Evolutionary conservation across 148 eudicot species (phyloP), one percentile per base, ranked within the genome.

Genomic region (Vaccinium corymbosum): DNA sequence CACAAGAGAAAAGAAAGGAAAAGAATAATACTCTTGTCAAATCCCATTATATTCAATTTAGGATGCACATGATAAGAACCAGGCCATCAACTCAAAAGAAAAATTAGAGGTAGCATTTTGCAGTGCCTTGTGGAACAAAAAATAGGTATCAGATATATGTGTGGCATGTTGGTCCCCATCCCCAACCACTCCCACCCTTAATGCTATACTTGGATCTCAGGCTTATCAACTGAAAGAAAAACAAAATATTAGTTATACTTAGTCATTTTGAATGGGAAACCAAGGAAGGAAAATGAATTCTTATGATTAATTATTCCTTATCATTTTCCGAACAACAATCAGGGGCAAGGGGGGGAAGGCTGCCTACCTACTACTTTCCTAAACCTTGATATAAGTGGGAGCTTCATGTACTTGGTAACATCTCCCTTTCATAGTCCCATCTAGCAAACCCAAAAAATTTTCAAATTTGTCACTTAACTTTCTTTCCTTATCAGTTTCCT

Each of bases 291-390:
- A 11, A 71, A 71, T 71, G 46, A 71, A 25, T 71, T 71, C 46
- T 71, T 32, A 70, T 2, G 2, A 35, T 72, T 38, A 72, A 22
- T 16, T 32, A 11, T 72, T 35, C 15, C 50, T 72, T 72, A 32
- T 14, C 75, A 29, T 71, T 71, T 29, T 71, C 19, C 46, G 29
- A 71, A 71, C 7, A 68, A 68, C 75, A 71, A 71, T 13, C 42
- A 29, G 46, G 75, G 20, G 75, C 46, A 32, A 71, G 75, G 75
- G 9, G 75, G 46, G 75, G 20, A 32, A 71, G 75, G 75, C 46
- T 71, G 46, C 75, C 46, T 71, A 29, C 75, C 75, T 71, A 71
- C 75, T 14, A 71, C 46, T 71, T 19, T 71, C 19, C 75, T 42
- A 42, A 29, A 27, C 74, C 42, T 29, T 70, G 42, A 25, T 70